A percentile compares a stretch with the other conserved stretches of the same genome.
phyloP scores from a whole-genome alignment of 2,329 filamentous ascomycete species.

The Zymoseptoria brevis region DNA sequence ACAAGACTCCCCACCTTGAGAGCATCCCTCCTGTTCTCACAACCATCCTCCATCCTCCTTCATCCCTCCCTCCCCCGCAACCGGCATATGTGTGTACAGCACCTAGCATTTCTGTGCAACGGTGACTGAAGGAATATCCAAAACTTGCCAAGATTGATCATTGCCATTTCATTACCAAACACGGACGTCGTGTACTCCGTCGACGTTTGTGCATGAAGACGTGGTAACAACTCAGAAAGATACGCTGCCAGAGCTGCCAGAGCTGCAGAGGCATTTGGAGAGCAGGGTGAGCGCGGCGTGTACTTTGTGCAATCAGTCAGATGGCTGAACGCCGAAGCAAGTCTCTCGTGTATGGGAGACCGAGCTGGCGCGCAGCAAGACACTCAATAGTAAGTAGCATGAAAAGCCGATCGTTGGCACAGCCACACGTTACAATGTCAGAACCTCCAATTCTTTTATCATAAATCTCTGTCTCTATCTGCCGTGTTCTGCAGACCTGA shows the following conservation, averaged over 20 bases:
- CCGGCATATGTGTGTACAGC: slow-evolving; percentile 67
- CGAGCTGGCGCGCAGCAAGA: neutral
- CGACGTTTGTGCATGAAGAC: slow-evolving; percentile 57
- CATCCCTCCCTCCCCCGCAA: slow-evolving; percentile 14
- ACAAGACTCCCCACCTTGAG: neutral
- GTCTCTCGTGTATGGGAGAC: no score
- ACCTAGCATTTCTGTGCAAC: slow-evolving; percentile 50
- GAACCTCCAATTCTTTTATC: neutral
- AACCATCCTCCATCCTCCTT: slow-evolving; percentile 1
- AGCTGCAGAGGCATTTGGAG: neutral
- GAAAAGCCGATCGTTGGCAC: neutral
- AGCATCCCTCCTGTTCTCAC: slow-evolving; percentile 1
- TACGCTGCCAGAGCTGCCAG: neutral
- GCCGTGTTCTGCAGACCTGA: no score
- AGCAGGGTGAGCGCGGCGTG: neutral
- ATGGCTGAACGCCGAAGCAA: neutral
- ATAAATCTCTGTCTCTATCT: neutral
- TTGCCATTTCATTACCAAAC: slow-evolving; percentile 58
- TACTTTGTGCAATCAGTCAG: neutral
- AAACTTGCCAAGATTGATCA: slow-evolving; percentile 53
- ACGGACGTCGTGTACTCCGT: slow-evolving; percentile 44
- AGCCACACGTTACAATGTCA: neutral
- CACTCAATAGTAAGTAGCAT: neutral
- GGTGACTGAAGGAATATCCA: slow-evolving; percentile 57
- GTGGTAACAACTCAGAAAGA: slow-evolving; percentile 42